These are phyloP conservation scores for Urochloa ruziziensis DNA, from an alignment of 176 grass and related monocot species.

Conservation along the genomic window DNA sequence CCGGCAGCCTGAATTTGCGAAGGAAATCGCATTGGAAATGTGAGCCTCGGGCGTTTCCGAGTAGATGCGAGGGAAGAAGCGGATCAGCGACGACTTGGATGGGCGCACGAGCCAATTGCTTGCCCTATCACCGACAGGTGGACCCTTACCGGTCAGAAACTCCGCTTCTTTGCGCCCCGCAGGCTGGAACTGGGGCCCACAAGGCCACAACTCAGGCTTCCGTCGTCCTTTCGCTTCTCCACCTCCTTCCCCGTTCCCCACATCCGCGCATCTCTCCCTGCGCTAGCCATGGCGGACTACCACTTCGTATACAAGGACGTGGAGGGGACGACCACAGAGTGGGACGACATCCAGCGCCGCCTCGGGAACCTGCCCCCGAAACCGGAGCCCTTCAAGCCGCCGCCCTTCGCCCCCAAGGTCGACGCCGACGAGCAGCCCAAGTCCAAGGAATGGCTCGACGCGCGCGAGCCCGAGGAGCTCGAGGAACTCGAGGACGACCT, in stretches of 20 bases:
- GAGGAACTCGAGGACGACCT: constrained; percentile 89
- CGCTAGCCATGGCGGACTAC: constrained; percentile 67
- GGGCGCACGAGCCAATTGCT: too few species aligned
- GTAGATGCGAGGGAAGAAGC: too few species aligned
- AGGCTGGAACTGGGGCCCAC: too few species aligned
- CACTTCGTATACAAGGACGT: constrained; percentile 99
- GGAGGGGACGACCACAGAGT: constrained; percentile 80
- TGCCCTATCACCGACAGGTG: too few species aligned
- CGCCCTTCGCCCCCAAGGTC: constrained; percentile 61
- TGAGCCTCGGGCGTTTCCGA: too few species aligned
- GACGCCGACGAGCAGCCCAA: constrained; percentile 63
- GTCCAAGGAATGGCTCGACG: constrained; percentile 83
- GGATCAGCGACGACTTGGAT: too few species aligned
- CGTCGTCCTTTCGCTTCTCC: too few species aligned
- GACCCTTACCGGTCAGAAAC: too few species aligned
- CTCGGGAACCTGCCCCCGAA: constrained; percentile 84
- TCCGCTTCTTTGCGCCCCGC: too few species aligned
- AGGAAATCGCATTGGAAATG: too few species aligned
- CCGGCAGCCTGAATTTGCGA: constrained; percentile 37
- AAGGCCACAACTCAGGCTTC: too few species aligned
- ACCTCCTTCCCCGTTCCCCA: too few species aligned
- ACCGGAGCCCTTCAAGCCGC: constrained; percentile 76
- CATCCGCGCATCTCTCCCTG: neutral
- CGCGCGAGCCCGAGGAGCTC: constrained; percentile 60
- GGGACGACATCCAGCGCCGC: constrained; percentile 93